Conservation (phyloP, 164 flowering plant genomes). For the Chimonanthus salicifolius region DNA sequence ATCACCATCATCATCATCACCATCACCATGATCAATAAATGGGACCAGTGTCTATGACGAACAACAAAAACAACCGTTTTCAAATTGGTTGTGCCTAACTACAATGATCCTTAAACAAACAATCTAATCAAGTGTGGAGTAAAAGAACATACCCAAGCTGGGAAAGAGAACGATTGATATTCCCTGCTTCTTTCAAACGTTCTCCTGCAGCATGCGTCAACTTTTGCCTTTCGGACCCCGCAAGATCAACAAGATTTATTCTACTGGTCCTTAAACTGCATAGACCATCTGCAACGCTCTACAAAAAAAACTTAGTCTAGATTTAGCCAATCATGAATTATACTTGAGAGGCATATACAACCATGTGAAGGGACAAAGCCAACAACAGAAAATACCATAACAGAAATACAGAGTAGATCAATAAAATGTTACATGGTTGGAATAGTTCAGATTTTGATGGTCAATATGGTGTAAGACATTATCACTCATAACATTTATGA, state of each 20-base stretch:
- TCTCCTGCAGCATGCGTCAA: conserved; percentile 96
- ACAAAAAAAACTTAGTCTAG: conserved; percentile 3
- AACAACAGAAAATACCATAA: too few relatives aligned
- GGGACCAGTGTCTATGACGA: too few relatives aligned
- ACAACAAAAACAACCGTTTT: too few relatives aligned
- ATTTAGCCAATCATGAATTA: neutral
- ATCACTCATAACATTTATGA: too few relatives aligned
- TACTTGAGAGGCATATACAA: neutral
- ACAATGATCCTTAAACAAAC: neutral
- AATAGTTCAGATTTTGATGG: too few relatives aligned
- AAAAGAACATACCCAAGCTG: conserved; percentile 80
- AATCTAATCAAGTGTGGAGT: neutral
- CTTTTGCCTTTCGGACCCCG: conserved; percentile 98
- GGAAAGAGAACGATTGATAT: conserved; percentile 90
- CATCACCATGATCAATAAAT: too few relatives aligned
- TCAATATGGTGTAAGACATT: too few relatives aligned
- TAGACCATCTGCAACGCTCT: conserved; percentile 71
- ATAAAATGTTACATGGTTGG: too few relatives aligned
- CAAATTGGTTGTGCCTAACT: too few relatives aligned
- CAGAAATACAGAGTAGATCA: too few relatives aligned
- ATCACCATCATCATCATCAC: too few relatives aligned
- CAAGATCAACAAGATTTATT: conserved; percentile 97
- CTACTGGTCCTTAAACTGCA: conserved; percentile 82
- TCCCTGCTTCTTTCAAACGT: conserved; percentile 95
- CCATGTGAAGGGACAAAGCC: neutral